Base-by-base conservation (phyloP, 1,284 basidiomycete genomes). In the Sporisorium exsertum region DNA sequence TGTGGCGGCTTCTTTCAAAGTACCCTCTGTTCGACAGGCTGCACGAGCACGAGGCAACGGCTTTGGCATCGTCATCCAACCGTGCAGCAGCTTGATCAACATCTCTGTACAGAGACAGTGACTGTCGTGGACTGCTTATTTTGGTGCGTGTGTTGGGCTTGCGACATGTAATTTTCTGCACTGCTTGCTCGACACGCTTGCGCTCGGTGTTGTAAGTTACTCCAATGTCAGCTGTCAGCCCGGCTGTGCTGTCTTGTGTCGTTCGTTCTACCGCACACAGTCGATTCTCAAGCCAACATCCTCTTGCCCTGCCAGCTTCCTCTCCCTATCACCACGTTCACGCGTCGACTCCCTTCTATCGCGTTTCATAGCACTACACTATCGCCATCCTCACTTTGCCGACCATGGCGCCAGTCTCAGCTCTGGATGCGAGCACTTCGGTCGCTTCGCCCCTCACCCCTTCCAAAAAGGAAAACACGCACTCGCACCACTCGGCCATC, bases 401-500 rank as follows among this genome's bases (percentile, higher is more conserved):
- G 40, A 20, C 26, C 45, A 75, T 75, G 72, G 60, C 72, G 29
- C 63, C 67, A 53, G 57, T 56, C 12, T 53, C 53, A 60, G 61
- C 61, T 33, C 26, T 66, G 35, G 59, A 67, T 12, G 60, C 59
- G 29, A 67, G 52, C 61, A 55, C 64, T 24, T 63, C 60, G 57
- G 63, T 58, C 50, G 45, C 67, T 45, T 70, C 64, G 51, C 73
- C 73, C 7, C 65, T 76, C 33, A 55, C 69, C 5, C 43, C 69
- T 7, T 76, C 73, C 12, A 72, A 76, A 32, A 72, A 65, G 52
- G 73, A 76, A 24, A 76, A 76, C 59, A 60, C 58, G 49, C 56
- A 68, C 42, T 51, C 73, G 4, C 69, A 68, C n/a, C 62, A 65
- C 6, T 42, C 73, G 5, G 29, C 49, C 15, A n/a, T 66, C 59